These are phyloP conservation scores for Eragrostis nindensis DNA, from an alignment of 176 grass and related monocot genomes.

Conservation along the genomic window DNA sequence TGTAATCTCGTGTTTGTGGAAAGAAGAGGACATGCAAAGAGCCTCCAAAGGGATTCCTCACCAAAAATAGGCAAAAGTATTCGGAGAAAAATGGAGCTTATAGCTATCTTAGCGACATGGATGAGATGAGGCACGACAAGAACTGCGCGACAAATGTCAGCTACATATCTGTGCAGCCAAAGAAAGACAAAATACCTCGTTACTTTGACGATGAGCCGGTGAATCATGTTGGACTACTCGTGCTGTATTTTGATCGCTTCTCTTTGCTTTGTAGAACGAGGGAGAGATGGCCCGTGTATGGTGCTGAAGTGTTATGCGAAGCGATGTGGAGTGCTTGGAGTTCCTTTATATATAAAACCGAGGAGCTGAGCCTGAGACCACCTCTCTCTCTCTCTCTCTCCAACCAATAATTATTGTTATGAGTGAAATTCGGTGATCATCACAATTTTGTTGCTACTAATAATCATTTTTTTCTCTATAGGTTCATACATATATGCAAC, in stretches of 20 bases:
- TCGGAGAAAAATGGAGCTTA: neutral
- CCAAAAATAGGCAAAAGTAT: neutral
- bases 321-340: conserved; percentile 10
- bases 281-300: neutral
- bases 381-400: neutral
- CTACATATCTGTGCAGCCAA: neutral
- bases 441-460: neutral
- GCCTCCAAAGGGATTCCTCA: neutral
- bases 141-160: neutral
- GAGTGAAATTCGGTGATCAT: neutral
- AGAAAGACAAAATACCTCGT: conserved; percentile 2
- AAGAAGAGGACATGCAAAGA: neutral
- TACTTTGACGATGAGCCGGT: conserved; percentile 20
- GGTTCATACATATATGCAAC: no score
- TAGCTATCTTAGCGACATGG: neutral
- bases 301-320: neutral
- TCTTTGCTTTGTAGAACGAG: neutral
- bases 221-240: conserved; percentile 14
- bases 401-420: neutral
- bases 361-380: neutral
- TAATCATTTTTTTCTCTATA: neutral
- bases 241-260: neutral
- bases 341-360: conserved; percentile 36
- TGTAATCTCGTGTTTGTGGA: neutral
- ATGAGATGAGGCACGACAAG: neutral